phyloP scores from a whole-genome alignment of 805 yeast species.

The Yamadazyma paraphyllophila region DNA sequence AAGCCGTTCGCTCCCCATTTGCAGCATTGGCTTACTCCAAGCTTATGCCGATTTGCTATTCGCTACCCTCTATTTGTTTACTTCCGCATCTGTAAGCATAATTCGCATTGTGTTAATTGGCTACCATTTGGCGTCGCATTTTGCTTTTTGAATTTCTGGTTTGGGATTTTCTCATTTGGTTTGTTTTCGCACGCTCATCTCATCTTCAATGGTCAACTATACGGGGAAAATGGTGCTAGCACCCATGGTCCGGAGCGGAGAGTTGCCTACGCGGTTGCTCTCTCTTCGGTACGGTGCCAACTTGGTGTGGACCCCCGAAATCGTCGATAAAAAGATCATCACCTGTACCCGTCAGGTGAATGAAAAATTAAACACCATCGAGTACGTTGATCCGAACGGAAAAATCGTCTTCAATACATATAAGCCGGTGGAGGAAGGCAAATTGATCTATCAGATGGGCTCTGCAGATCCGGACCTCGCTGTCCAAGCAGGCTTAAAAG shows the following conservation, averaged over 20 bases:
- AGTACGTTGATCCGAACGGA: slow-evolving; percentile 47
- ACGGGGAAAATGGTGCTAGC: slow-evolving; percentile 82
- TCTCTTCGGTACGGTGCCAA: slow-evolving; percentile 88
- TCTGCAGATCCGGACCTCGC: slow-evolving; percentile 82
- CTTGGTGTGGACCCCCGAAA: slow-evolving; percentile 92
- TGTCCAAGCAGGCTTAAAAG: slow-evolving; percentile 78
- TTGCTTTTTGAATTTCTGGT: too few relatives aligned
- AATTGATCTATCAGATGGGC: slow-evolving; percentile 86
- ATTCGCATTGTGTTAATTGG: too few relatives aligned
- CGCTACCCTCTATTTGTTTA: too few relatives aligned
- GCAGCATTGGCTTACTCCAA: too few relatives aligned
- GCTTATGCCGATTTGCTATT: too few relatives aligned
- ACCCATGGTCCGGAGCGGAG: slow-evolving; percentile 97
- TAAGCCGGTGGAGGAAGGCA: slow-evolving; percentile 59
- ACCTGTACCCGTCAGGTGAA: slow-evolving; percentile 67
- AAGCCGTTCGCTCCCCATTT: too few relatives aligned
- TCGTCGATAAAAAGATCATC: slow-evolving; percentile 79
- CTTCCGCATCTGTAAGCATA: too few relatives aligned
- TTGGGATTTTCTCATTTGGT: too few relatives aligned
- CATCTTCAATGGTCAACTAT: slow-evolving; percentile 38
- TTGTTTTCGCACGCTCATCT: background rate
- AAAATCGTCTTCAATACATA: slow-evolving; percentile 69
- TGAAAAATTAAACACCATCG: slow-evolving; percentile 54
- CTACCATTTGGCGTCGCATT: too few relatives aligned
- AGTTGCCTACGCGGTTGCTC: slow-evolving; percentile 81